Evolutionary conservation across 2,329 filamentous ascomycete genomes (phyloP), one percentile per base, ranked within the genome.

Genomic region (Intubia oerlemansii): DNA sequence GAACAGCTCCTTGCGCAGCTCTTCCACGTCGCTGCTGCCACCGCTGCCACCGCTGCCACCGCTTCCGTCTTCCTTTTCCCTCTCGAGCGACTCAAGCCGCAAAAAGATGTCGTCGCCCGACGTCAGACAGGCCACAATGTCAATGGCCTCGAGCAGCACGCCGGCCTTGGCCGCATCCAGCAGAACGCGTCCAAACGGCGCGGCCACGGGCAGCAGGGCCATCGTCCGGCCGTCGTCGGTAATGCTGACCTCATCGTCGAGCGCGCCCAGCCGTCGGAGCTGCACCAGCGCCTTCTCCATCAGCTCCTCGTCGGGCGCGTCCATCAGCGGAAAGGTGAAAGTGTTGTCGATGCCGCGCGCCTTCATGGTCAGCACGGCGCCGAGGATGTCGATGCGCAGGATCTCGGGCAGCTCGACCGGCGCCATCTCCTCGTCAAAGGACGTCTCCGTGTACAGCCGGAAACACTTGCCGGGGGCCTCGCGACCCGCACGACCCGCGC

Each of bases 401-500:
- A 98, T 93, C 46, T 98, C 88, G 0, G 88, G 85, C 1, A 72
- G 64, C 27, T 84, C 84, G 5, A 29, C 26, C 1, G 74, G 64
- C 32, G 79, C 67, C 25, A 76, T 64, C 6, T 93, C 54, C 0
- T 55, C 51, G 8, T 69, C 53, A 46, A 80, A 95, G 3, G 73
- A 67, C 4, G 66, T 60, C 39, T 91, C 70, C 0, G 85, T 91
- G 46, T 92, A 98, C 1, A 98, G 54, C 24, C 88, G 63, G 46
- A 72, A 91, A 50, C 84, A 95, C 45, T 88, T 81, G 2, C 88
- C 88, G 0, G 82, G 66, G 0, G 73, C 81, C 52, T 98, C 88
- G 60, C 88, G 74, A 24, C 88, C 88, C 7, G 88, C 88, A 53
- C 88, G 78, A 46, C 88, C 88, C 29, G 80, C 71, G 32, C 88